phyloP scores from a whole-genome alignment of 805 yeast genomes.

The Cyberlindnera petersonii region DNA sequence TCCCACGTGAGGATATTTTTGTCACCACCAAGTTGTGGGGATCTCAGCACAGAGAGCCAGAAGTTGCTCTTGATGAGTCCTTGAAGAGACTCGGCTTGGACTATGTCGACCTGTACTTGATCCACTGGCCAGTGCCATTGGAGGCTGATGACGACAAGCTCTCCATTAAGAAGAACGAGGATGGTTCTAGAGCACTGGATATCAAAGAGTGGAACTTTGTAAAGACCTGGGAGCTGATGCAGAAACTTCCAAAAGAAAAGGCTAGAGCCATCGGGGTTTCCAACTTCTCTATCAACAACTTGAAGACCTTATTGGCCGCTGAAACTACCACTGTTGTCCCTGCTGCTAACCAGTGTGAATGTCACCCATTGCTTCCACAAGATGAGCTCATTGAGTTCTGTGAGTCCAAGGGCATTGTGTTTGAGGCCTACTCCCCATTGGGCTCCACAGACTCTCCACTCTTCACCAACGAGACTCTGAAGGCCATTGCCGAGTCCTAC shows the following conservation, averaged over 20 bases:
- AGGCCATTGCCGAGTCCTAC: slow-evolving; percentile 42
- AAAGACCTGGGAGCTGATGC: slow-evolving; percentile 24
- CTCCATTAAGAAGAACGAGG: slow-evolving; percentile 10
- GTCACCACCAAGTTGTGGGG: slow-evolving; percentile 71
- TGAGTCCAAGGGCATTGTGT: slow-evolving; percentile 12
- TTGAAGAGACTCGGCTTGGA: slow-evolving; percentile 62
- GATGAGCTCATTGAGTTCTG: slow-evolving; percentile 18
- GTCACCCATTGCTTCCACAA: slow-evolving; percentile 24
- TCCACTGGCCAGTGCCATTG: slow-evolving; percentile 78
- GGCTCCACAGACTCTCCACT: slow-evolving; percentile 20
- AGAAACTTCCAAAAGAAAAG: slow-evolving; percentile 15
- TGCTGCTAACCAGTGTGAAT: slow-evolving; percentile 25
- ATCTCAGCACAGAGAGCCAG: slow-evolving; percentile 41
- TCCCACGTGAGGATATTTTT: slow-evolving; percentile 61
- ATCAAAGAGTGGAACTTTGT: slow-evolving; percentile 54
- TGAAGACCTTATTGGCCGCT: slow-evolving; percentile 12
- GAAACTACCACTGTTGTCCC: slow-evolving; percentile 11
- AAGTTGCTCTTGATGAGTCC: slow-evolving; percentile 51
- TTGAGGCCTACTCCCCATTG: slow-evolving; percentile 23
- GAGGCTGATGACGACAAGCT: slow-evolving; percentile 36
- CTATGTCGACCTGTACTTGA: slow-evolving; percentile 72
- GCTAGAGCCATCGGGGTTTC: slow-evolving; percentile 24
- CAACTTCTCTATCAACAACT: slow-evolving; percentile 22
- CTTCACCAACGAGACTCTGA: slow-evolving; percentile 36
- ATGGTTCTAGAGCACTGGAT: slow-evolving; percentile 42